phyloP scores from a whole-genome alignment of 495 filamentous ascomycete species.

The Friedmanniomyces simplex region DNA sequence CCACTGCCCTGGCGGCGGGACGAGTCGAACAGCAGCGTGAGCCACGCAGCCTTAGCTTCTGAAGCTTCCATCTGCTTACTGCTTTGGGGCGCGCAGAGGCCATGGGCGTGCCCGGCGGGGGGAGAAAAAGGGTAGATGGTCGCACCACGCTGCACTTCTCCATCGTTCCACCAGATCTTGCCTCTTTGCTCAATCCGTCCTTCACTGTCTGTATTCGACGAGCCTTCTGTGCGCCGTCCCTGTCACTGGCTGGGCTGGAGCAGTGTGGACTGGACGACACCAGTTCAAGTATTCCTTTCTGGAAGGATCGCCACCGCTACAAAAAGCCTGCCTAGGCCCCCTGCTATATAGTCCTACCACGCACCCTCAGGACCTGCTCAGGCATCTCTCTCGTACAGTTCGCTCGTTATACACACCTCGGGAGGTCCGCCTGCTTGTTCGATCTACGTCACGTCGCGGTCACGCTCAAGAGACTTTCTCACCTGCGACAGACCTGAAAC shows the following conservation, averaged over 20 bases:
- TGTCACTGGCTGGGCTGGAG: conserved; percentile 15
- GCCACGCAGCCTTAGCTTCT: conserved; percentile 22
- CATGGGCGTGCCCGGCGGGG: conserved; percentile 5
- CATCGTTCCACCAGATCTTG: conserved; percentile 21
- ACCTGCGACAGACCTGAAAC: background rate
- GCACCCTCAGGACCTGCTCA: background rate
- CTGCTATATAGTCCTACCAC: conserved; percentile 9
- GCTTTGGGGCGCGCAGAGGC: conserved; percentile 9
- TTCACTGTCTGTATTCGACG: conserved; percentile 14
- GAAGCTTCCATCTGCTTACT: conserved; percentile 17
- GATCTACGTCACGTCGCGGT: background rate
- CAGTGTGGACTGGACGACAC: background rate
- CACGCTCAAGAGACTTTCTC: background rate
- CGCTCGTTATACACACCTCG: background rate
- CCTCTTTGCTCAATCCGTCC: conserved; percentile 20
- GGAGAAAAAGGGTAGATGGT: conserved; percentile 18
- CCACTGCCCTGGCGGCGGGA: conserved; percentile 12
- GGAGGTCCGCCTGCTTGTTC: conserved; percentile 2
- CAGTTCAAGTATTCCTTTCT: background rate
- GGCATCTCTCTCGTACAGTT: background rate
- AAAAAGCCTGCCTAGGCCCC: background rate
- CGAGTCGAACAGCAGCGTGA: background rate
- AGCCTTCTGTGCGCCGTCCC: conserved; percentile 16
- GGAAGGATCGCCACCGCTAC: background rate
- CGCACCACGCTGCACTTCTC: conserved; percentile 16